phyloP scores from a whole-genome alignment of 768 basidiomycete genomes.

The Suillus alpinus region DNA sequence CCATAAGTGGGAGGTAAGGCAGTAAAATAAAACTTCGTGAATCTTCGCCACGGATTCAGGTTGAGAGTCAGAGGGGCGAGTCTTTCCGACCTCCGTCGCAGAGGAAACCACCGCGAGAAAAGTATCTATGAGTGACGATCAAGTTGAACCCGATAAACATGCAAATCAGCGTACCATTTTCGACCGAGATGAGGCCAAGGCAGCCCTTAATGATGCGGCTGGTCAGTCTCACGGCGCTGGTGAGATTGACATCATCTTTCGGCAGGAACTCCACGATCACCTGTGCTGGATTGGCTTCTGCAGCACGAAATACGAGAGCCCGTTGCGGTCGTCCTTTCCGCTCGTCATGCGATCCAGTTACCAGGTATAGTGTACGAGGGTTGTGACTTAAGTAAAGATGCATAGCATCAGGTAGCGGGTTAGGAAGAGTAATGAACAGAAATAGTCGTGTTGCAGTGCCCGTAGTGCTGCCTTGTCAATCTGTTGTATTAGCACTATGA shows the following conservation, averaged over 20 bases:
- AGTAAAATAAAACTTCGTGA: constrained; percentile 86
- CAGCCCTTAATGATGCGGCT: constrained; percentile 77
- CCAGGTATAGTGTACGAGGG: constrained; percentile 71
- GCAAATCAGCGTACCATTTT: constrained; percentile 49
- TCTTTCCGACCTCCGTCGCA: constrained; percentile 72
- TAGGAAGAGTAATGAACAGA: neutral
- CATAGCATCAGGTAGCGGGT: constrained; percentile 41
- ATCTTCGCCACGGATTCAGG: constrained; percentile 79
- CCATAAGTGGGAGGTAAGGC: constrained; percentile 80
- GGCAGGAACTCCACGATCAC: constrained; percentile 86
- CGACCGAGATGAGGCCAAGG: constrained; percentile 74
- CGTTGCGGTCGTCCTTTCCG: constrained; percentile 54
- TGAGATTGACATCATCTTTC: constrained; percentile 67
- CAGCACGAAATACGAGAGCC: constrained; percentile 72
- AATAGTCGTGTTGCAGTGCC: neutral
- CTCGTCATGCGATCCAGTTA: constrained; percentile 69
- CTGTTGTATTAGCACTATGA: constrained; percentile 8
- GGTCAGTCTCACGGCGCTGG: constrained; percentile 63
- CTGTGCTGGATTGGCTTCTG: constrained; percentile 48
- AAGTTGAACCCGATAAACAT: neutral
- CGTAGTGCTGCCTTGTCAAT: neutral
- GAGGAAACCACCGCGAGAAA: constrained; percentile 83
- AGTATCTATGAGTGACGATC: constrained; percentile 50
- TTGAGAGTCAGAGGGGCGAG: constrained; percentile 52
- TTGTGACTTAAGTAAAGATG: constrained; percentile 68